These are phyloP conservation scores for Hypoxylon sp. DNA, from an alignment of 2,329 filamentous ascomycete species.

Conservation along the genomic window DNA sequence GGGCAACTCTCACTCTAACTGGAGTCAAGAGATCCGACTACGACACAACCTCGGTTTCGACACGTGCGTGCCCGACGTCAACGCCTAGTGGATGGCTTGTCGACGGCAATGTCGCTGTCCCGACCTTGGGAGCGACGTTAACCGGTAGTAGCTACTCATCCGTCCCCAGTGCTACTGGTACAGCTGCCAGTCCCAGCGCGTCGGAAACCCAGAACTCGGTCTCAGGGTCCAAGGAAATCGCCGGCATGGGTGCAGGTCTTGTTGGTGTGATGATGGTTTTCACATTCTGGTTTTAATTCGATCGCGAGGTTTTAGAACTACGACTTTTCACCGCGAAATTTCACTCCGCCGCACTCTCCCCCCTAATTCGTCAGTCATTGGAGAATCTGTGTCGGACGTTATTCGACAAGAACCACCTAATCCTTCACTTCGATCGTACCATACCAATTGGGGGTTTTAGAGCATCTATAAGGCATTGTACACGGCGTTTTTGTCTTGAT, in stretches of 20 bases:
- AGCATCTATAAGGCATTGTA: slow-evolving; percentile 41
- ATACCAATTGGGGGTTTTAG: slow-evolving; percentile 9
- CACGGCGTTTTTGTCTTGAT: slow-evolving; percentile 45
- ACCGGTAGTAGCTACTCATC: slow-evolving; percentile 53
- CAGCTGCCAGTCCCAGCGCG: slow-evolving; percentile 48
- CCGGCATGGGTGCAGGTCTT: slow-evolving; percentile 65
- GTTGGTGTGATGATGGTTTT: slow-evolving; percentile 68
- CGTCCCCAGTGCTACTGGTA: slow-evolving; percentile 53
- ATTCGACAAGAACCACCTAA: slow-evolving; percentile 25
- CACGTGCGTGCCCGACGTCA: slow-evolving; percentile 78
- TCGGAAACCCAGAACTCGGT: slow-evolving; percentile 60
- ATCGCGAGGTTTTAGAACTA: not conserved
- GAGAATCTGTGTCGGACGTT: slow-evolving; percentile 5
- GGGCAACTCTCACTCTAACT: slow-evolving; percentile 79
- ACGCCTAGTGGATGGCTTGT: slow-evolving; percentile 81
- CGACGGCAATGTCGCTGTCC: slow-evolving; percentile 77
- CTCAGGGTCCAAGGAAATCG: slow-evolving; percentile 63
- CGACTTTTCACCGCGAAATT: slow-evolving; percentile 5
- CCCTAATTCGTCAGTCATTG: slow-evolving; percentile 21
- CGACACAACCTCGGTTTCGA: slow-evolving; percentile 70
- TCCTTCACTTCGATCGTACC: slow-evolving; percentile 21
- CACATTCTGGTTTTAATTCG: slow-evolving; percentile 63
- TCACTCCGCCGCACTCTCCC: slow-evolving; percentile 3
- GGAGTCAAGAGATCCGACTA: slow-evolving; percentile 79
- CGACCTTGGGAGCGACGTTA: slow-evolving; percentile 73